Percentiles rank a stretch among this genome's conserved stretches.
These are phyloP conservation scores for Fusarium temperatum DNA, from an alignment of 2,329 filamentous ascomycete genomes.

Conservation along the genomic window DNA sequence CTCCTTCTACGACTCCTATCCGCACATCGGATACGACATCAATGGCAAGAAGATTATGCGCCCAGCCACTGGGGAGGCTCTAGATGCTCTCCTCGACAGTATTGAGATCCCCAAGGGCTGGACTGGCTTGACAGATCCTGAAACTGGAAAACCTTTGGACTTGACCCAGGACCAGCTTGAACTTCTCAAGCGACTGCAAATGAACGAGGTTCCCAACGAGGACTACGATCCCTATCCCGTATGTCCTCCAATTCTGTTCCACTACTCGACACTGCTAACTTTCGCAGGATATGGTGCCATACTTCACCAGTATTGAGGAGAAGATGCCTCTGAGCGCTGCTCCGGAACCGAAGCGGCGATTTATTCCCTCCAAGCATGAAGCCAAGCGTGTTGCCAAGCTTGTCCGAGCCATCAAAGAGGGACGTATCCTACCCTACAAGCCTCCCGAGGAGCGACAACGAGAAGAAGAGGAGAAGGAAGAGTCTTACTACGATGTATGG, in stretches of 20 bases:
- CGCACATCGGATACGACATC: constrained; percentile 98
- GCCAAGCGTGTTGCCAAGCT: constrained; percentile 97
- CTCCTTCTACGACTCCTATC: constrained; percentile 96
- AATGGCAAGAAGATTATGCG: constrained; percentile 98
- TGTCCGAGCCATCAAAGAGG: constrained; percentile 93
- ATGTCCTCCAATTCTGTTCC: constrained; percentile 43
- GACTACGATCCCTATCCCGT: constrained; percentile 93
- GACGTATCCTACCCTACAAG: constrained; percentile 90
- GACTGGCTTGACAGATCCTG: constrained; percentile 93
- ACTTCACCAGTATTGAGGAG: constrained; percentile 90
- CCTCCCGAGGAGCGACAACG: constrained; percentile 73
- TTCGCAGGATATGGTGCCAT: constrained; percentile 81
- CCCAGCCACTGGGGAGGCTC: constrained; percentile 89
- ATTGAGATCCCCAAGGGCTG: constrained; percentile 97
- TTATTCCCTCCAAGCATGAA: constrained; percentile 96
- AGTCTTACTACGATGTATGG: constrained; percentile 89
- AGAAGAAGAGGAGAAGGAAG: constrained; percentile 76
- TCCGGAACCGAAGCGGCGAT: constrained; percentile 94
- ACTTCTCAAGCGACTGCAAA: constrained; percentile 85
- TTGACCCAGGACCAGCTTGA: constrained; percentile 89
- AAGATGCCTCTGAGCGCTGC: constrained; percentile 95
- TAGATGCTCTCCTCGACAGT: constrained; percentile 93
- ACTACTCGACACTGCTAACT: constrained; percentile 14
- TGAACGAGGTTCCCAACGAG: constrained; percentile 86
- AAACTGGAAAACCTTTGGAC: constrained; percentile 91